Base-by-base conservation (phyloP, 2,329 filamentous ascomycete genomes). In the Cladosporium sp. region DNA sequence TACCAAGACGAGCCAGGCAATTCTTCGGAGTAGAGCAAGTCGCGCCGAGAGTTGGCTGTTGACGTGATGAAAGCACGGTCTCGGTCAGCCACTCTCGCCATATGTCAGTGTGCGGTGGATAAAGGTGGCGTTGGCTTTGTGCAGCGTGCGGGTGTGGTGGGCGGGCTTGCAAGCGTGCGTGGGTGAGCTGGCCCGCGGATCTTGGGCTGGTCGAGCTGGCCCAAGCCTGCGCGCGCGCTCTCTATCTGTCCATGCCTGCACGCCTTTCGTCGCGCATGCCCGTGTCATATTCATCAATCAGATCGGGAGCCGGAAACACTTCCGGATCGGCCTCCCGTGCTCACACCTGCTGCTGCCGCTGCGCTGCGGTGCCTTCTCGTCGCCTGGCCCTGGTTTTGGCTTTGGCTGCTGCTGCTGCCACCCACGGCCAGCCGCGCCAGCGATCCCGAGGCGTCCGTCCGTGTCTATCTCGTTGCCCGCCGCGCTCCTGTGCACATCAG, bases 1-100 rank as follows among this genome's bases (percentile, higher is more conserved):
- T 34, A 34, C 30, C 30, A 34, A 34, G 30, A 12, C 8, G 30
- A 34, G 22, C 34, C 34, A 50, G 47, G 47, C 17, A 50, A 50
- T 50, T 50, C 47, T 50, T 37, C 47, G 47, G 47, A 50, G 20
- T 15, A 50, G 47, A 50, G 47, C 30, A 50, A 37, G 28, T 50
- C n/a, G 28, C 47, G 47, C 47, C 47, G 47, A 50, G 47, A 50
- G 47, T 50, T 37, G 47, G 19, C 30, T 50, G 47, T 50, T 37
- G 47, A 50, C 47, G 47, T 37, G 47, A 50, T 50, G 22, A 11
- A 37, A 37, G 47, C 47, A 50, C 28, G 47, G 47, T 20, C 19
- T 28, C 47, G 22, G 47, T 36, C 22, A 47, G 43, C 15, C 25
- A 25, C 25, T 47, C 43, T 47, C n/a, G 43, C 22, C 11, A 3